These are phyloP conservation scores for Fusarium austroafricanum DNA, from an alignment of 2,329 filamentous ascomycete species.

Conservation along the genomic window DNA sequence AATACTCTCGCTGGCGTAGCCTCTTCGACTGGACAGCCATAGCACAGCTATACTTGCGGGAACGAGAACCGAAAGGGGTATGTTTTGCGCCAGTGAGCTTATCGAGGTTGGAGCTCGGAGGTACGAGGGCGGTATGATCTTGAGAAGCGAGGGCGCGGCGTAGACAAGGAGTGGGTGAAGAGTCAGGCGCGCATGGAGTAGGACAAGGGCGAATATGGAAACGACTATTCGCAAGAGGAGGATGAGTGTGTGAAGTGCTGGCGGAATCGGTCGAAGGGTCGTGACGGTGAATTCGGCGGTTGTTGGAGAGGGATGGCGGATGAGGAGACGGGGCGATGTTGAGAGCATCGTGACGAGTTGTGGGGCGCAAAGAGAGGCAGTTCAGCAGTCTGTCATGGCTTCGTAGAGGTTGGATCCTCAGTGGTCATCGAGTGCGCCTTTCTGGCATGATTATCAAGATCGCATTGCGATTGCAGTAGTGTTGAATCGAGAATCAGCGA, in stretches of 20 bases:
- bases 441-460: background rate
- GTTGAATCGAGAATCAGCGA: slow-evolving; percentile 4
- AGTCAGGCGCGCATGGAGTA: slow-evolving; percentile 63
- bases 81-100: slow-evolving; percentile 49
- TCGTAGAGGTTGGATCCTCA: no score
- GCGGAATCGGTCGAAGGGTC: slow-evolving; percentile 71
- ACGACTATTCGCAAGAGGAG: slow-evolving; percentile 59
- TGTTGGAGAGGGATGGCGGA: slow-evolving; percentile 80
- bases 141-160: slow-evolving; percentile 22
- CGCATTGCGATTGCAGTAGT: background rate
- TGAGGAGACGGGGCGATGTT: slow-evolving; percentile 68
- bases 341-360: slow-evolving; percentile 66
- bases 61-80: slow-evolving; percentile 56
- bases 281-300: slow-evolving; percentile 95
- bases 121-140: slow-evolving; percentile 28
- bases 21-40: slow-evolving; percentile 59
- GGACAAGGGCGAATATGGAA: slow-evolving; percentile 57
- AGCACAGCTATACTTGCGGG: slow-evolving; percentile 53
- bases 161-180: slow-evolving; percentile 47
- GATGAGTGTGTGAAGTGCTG: slow-evolving; percentile 58
- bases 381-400: slow-evolving; percentile 13
- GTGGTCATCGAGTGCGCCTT: background rate
- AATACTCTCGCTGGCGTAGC: slow-evolving; percentile 80
- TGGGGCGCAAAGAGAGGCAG: background rate
- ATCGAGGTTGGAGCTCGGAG: slow-evolving; percentile 51